Percentiles rank a stretch among this genome's conserved stretches.
These are phyloP conservation scores for Ganoderma boninense DNA, from an alignment of 1,284 basidiomycete genomes.

Conservation along the genomic window DNA sequence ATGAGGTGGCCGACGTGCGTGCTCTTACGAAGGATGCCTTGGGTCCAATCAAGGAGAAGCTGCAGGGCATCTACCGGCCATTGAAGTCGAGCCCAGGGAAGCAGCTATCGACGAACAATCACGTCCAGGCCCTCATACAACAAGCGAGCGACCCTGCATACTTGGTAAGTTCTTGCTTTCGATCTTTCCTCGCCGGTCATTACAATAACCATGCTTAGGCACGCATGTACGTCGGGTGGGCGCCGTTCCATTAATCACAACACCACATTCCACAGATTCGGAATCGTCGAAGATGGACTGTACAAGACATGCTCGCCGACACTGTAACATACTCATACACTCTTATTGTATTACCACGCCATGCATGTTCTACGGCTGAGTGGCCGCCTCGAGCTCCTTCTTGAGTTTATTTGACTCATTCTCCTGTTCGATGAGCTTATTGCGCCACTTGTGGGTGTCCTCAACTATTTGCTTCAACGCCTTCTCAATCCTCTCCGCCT, in stretches of 20 bases:
- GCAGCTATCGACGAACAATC: conserved; percentile 82
- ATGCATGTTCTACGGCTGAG: conserved; percentile 6
- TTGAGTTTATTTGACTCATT: conserved; percentile 72
- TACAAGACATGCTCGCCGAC: conserved; percentile 2
- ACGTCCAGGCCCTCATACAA: conserved; percentile 91
- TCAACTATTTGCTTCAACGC: conserved; percentile 74
- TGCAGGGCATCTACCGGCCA: conserved; percentile 79
- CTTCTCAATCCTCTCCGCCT: conserved; percentile 81
- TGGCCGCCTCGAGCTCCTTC: conserved; percentile 52
- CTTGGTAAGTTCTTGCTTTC: conserved; percentile 61
- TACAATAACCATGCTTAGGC: conserved; percentile 48
- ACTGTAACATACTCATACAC: conserved; percentile 33
- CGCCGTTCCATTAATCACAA: conserved; percentile 72
- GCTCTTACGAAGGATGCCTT: conserved; percentile 79
- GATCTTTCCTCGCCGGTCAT: conserved; percentile 51
- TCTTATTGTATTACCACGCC: conserved; percentile 28
- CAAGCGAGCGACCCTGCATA: conserved; percentile 82
- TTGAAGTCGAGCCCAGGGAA: conserved; percentile 65
- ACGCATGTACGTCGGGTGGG: conserved; percentile 90
- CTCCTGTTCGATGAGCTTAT: conserved; percentile 74
- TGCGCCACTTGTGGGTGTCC: conserved; percentile 69
- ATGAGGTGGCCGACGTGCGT: conserved; percentile 61
- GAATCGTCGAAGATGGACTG: not conserved
- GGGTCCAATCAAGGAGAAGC: conserved; percentile 83
- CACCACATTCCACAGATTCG: not conserved